These are phyloP conservation scores for Flaveria bidentis DNA, from an alignment of 129 eudicot genomes.

Conservation along the genomic window DNA sequence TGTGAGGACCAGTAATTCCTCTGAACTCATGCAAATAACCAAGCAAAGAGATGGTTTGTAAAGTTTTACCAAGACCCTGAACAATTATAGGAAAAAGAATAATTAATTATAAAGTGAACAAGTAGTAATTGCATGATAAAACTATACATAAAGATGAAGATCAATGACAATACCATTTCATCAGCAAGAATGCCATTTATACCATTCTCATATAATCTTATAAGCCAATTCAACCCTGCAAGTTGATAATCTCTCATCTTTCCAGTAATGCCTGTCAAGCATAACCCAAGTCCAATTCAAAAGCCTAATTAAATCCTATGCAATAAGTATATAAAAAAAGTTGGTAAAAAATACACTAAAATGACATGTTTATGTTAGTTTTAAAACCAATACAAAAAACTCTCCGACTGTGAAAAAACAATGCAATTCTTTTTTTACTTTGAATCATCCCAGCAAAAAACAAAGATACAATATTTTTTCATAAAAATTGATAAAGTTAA, in stretches of 20 bases:
- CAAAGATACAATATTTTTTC: background rate
- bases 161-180: constrained; percentile 67
- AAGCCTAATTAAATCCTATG: background rate
- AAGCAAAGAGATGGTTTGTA: constrained; percentile 95
- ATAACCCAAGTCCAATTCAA: constrained; percentile 1
- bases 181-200: constrained; percentile 98
- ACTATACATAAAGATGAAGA: background rate
- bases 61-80: constrained; percentile 95
- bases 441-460: background rate
- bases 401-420: background rate
- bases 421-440: background rate
- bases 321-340: background rate
- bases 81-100: constrained; percentile 12
- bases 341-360: background rate
- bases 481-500: background rate
- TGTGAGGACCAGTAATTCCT: constrained; percentile 99
- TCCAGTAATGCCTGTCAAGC: constrained; percentile 76
- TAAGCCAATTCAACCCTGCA: constrained; percentile 99
- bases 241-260: constrained; percentile 99
- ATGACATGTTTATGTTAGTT: background rate
- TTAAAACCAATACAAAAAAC: background rate
- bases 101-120: background rate
- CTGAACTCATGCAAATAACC: constrained; percentile 93
- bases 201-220: constrained; percentile 90
- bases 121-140: background rate